Conservation (phyloP, 257 asterid species). For the Nicotiana tomentosiformis region DNA sequence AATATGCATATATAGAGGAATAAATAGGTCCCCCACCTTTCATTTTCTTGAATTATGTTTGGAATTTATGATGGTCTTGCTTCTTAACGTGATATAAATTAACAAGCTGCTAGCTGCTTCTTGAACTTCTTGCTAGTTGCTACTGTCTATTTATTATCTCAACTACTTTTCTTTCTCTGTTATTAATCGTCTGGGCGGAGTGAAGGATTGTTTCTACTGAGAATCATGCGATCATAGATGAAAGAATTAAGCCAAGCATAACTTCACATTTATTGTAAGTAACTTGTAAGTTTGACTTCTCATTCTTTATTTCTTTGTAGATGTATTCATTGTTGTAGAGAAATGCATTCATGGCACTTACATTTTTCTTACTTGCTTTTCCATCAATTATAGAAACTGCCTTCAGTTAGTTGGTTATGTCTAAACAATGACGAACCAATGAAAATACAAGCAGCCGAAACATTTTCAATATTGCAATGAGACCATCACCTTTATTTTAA, state of each 20-base stretch:
- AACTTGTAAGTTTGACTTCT: neutral
- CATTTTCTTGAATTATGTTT: neutral
- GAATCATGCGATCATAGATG: slow-evolving; percentile 11
- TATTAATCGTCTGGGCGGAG: neutral
- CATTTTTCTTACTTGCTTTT: neutral
- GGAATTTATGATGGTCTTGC: neutral
- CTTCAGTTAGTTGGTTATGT: neutral
- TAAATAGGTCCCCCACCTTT: neutral
- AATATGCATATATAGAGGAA: neutral
- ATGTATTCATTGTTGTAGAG: neutral
- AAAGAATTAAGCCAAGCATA: neutral
- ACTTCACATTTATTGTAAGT: slow-evolving; percentile 9
- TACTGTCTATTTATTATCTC: neutral
- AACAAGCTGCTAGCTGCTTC: neutral
- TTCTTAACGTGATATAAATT: slow-evolving; percentile 2
- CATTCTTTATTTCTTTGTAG: neutral
- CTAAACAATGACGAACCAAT: neutral
- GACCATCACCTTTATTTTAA: too few species aligned
- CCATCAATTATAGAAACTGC: neutral
- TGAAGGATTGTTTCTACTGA: neutral
- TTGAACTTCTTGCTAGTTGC: neutral
- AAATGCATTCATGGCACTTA: neutral
- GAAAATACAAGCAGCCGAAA: too few species aligned
- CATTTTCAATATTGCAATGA: too few species aligned
- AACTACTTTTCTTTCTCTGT: neutral